Evolutionary conservation across 2,329 filamentous ascomycete species (phyloP).

Genomic region (Ascochyta fabae): DNA sequence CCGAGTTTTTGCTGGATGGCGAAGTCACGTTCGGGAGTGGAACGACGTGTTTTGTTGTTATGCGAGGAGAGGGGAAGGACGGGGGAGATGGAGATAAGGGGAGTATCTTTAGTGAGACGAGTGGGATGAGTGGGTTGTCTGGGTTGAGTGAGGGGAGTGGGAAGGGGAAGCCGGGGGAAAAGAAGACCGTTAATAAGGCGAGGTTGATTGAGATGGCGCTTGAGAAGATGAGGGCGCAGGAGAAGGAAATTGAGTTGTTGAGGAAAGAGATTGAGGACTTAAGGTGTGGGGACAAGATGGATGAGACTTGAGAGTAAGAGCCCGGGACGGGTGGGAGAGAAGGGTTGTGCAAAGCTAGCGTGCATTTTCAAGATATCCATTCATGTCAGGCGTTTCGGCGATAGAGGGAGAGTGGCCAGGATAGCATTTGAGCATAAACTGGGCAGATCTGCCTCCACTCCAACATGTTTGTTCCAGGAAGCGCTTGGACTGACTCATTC

Average conservation of each 20-base stretch:
- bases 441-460: background rate
- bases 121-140: slow-evolving; percentile 6
- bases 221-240: slow-evolving; percentile 40
- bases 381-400: slow-evolving; percentile 9
- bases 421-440: background rate
- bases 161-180: slow-evolving; percentile 23
- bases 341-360: background rate
- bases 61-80: slow-evolving; percentile 25
- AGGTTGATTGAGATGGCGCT: slow-evolving; percentile 40
- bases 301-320: slow-evolving; percentile 21
- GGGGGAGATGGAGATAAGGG: slow-evolving; percentile 9
- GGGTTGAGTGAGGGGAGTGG: slow-evolving; percentile 18
- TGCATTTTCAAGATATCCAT: slow-evolving; percentile 23
- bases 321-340: background rate
- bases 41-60: slow-evolving; percentile 41
- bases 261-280: slow-evolving; percentile 34
- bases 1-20: slow-evolving; percentile 38
- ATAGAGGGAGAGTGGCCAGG: background rate
- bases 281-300: slow-evolving; percentile 30
- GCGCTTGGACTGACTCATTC: background rate
- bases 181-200: slow-evolving; percentile 41
- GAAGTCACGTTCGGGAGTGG: slow-evolving; percentile 42
- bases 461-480: background rate
- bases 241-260: slow-evolving; percentile 37
- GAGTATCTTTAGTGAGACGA: slow-evolving; percentile 16